A percentile compares a stretch with the other conserved stretches of the same genome.
phyloP scores from a whole-genome alignment of 306 rosid genomes.

The Cucurbita moschata region DNA sequence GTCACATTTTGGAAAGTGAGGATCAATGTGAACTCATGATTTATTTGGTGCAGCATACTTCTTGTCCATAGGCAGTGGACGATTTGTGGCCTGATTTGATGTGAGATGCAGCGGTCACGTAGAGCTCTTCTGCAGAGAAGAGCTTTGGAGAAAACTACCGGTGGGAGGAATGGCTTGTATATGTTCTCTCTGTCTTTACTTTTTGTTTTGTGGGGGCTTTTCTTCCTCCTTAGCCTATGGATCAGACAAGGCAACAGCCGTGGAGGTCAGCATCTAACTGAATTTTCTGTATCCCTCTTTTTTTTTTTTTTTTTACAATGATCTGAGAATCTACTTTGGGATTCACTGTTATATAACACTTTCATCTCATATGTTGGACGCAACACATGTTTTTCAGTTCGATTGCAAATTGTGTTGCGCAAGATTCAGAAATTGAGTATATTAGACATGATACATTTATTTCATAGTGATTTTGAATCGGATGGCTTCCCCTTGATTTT shows the following conservation, averaged over 20 bases:
- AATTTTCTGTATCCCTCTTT: neutral
- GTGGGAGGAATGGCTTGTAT: neutral
- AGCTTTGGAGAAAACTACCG: conserved; percentile 3
- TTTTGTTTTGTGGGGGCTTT: conserved; percentile 51
- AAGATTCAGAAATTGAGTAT: neutral
- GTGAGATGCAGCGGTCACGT: conserved; percentile 12
- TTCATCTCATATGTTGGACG: neutral
- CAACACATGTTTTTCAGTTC: neutral
- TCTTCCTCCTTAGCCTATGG: conserved; percentile 66
- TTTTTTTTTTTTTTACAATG: neutral
- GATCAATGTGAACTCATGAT: neutral
- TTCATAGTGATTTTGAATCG: neutral
- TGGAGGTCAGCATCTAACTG: conserved; percentile 25
- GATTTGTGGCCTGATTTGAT: conserved; percentile 2
- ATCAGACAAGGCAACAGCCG: conserved; percentile 42
- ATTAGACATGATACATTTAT: neutral
- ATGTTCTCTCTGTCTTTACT: conserved; percentile 33
- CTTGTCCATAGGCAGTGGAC: neutral
- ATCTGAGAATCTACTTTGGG: neutral
- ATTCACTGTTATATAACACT: neutral
- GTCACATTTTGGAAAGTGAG: neutral
- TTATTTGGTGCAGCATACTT: neutral
- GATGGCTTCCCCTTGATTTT: neutral
- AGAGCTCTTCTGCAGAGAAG: conserved; percentile 11
- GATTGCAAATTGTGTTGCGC: neutral